Base-by-base conservation (phyloP, 805 yeast species). In the Starmerella cellae region DNA sequence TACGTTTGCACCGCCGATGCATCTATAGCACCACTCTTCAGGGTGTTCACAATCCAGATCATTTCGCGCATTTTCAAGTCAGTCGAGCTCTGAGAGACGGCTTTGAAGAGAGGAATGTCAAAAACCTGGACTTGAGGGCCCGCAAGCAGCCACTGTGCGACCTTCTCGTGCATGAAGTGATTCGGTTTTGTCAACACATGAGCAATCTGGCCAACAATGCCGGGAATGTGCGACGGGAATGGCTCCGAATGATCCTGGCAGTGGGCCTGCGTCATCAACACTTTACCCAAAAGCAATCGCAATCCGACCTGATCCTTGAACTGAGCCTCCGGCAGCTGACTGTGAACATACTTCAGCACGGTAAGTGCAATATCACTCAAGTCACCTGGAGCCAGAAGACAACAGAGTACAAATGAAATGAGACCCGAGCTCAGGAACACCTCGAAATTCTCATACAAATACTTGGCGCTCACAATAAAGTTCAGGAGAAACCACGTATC, bases 401-500 rank as follows among this genome's bases (percentile, higher is more conserved):
- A 24, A 29, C 51, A 43, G 5, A 46, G 19, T 17, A 37, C 46
- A 22, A 47, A 47, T 13, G 52, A 47, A 3, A 48, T 31, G 41
- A 53, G 40, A 55, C 61, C 14, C 69, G 61, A 35, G 32, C 26
- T 45, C 50, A 63, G 2, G 63, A 52, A 21, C 65, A 59, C 47
- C 67, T 69, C 43, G 60, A 64, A 22, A 81, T 50, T 41, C 3
- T 44, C 44, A n/a, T 45, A 37, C 2, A 54, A 19, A 19, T 46
- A 44, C 33, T 51, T 48, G 35, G 54, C 51, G 39, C 55, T 49
- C 5, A 45, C 43, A 16, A 53, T 60, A 46, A 77, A 55, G 42
- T 79, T 63, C 46, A 82, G 57, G 29, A 85, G 52, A 53, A 85
- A 82, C 54, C 79, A 76, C n/a, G 76, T 70, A 55, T 83, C 88